phyloP scores from a whole-genome alignment of 2,329 filamentous ascomycete species.

The Fusarium decemcellulare region DNA sequence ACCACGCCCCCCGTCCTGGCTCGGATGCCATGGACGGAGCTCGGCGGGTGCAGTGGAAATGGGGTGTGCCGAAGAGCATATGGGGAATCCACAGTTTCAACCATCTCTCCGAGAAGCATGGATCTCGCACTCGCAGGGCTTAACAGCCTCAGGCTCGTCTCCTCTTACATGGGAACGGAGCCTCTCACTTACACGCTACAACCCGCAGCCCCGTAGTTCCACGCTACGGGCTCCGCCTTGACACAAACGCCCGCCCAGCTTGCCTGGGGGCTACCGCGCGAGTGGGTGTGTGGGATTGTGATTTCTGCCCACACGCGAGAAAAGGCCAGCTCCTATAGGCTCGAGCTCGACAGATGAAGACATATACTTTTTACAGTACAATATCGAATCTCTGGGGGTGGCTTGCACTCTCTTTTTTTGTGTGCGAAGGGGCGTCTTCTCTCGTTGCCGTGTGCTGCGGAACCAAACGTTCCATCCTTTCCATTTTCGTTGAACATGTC shows the following conservation, averaged over 20 bases:
- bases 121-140: neutral
- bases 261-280: constrained; percentile 6
- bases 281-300: constrained; percentile 21
- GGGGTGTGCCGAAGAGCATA: constrained; percentile 9
- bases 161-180: neutral
- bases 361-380: constrained; percentile 46
- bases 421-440: neutral
- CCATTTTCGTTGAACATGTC: neutral
- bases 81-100: constrained; percentile 21
- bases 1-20: constrained; percentile 11
- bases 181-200: constrained; percentile 34
- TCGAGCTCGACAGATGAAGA: constrained; percentile 25
- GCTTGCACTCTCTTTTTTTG: neutral
- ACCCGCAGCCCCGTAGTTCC: constrained; percentile 16
- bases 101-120: constrained; percentile 15
- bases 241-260: constrained; percentile 25
- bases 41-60: constrained; percentile 6
- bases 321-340: constrained; percentile 31
- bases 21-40: constrained; percentile 34
- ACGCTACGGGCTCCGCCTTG: constrained; percentile 18
- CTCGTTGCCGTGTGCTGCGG: neutral
- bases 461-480: neutral
- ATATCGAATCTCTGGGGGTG: constrained; percentile 16
- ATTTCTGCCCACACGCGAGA: constrained; percentile 1
- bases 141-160: constrained; percentile 15